Evolutionary conservation across 2,329 filamentous ascomycete genomes (phyloP), one percentile per base, ranked within the genome.

Genomic region (Talaromyces sp.): DNA sequence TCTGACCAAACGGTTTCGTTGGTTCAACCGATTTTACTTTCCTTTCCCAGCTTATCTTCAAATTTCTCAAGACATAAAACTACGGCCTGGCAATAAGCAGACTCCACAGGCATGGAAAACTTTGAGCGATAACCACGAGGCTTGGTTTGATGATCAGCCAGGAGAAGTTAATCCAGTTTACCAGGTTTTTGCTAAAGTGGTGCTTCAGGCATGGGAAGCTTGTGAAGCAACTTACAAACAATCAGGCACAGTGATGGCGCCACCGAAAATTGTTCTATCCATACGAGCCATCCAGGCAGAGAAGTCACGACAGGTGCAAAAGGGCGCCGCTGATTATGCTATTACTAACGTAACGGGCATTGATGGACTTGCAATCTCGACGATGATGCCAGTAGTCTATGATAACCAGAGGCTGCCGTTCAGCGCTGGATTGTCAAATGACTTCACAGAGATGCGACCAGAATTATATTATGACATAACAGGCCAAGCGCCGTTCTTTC

Each of bases 41-140:
- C 83, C 83, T 0, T 80, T 84, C 50, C 78, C 78, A 0, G 82
- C 81, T 1, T 84, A 83, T 67, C 72, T 83, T 11, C 77, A 83
- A 50, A 67, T 83, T 7, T 66, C 78, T 0, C 76, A 83, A 66
- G 77, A 82, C 33, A 64, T 85, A 39, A 74, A 70, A 47, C 72
- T 66, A 37, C 73, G 77, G 10, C 81, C 82, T 14, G 52, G 69
- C 7, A 67, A 70, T 4, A 61, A 70, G 3, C 59, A 58, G 33
- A 60, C 35, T 31, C 66, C 72, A 13, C 59, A 68, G 4, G 75
- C 76, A 4, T 85, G 83, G 83, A 68, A 77, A 8, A 63, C 73
- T 1, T 80, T 85, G 77, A 79, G 75, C 67, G 74, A 79, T 3
- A 83, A 83, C 63, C 83, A 75, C 62, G 72, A 77, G 4, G 76